A percentile compares a stretch with the other conserved stretches of the same genome.
These are phyloP conservation scores for Mucor circinelloides DNA, from an alignment of 371 early-diverging fungal genomes.

Conservation along the genomic window DNA sequence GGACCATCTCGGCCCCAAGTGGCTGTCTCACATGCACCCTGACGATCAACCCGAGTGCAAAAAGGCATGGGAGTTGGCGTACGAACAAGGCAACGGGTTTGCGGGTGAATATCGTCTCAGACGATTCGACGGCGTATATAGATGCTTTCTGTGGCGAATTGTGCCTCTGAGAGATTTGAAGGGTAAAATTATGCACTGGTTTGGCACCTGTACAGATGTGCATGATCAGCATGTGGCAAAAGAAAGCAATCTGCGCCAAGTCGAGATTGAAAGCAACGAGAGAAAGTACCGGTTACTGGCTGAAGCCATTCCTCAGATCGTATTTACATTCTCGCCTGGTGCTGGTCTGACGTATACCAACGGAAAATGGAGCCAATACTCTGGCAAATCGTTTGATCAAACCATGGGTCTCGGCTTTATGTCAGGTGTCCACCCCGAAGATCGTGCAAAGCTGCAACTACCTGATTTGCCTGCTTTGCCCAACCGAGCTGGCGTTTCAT, in stretches of 20 bases:
- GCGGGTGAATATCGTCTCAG: constrained; percentile 62
- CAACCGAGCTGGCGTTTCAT: constrained; percentile 52
- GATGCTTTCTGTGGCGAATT: constrained; percentile 64
- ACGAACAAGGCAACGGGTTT: constrained; percentile 60
- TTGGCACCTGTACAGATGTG: constrained; percentile 62
- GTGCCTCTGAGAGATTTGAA: constrained; percentile 62
- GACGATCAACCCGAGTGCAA: constrained; percentile 55
- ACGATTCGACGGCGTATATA: constrained; percentile 63
- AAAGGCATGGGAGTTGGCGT: constrained; percentile 57
- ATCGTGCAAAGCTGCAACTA: constrained; percentile 55
- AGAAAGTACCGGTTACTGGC: constrained; percentile 66
- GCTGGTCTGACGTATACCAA: constrained; percentile 64
- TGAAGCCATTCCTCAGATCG: constrained; percentile 71
- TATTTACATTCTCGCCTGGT: constrained; percentile 66
- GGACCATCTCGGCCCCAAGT: constrained; percentile 57
- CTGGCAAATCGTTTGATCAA: constrained; percentile 59
- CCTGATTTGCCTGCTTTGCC: constrained; percentile 47
- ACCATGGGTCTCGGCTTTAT: constrained; percentile 64
- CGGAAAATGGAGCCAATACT: constrained; percentile 63
- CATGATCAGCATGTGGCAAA: constrained; percentile 66
- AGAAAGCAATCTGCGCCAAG: constrained; percentile 54
- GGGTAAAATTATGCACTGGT: constrained; percentile 66
- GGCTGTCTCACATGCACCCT: constrained; percentile 60
- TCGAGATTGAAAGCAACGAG: constrained; percentile 65
- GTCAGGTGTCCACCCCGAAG: constrained; percentile 66